Evolutionary conservation across 768 basidiomycete species (phyloP).

Genomic region (Cyathus striatus): DNA sequence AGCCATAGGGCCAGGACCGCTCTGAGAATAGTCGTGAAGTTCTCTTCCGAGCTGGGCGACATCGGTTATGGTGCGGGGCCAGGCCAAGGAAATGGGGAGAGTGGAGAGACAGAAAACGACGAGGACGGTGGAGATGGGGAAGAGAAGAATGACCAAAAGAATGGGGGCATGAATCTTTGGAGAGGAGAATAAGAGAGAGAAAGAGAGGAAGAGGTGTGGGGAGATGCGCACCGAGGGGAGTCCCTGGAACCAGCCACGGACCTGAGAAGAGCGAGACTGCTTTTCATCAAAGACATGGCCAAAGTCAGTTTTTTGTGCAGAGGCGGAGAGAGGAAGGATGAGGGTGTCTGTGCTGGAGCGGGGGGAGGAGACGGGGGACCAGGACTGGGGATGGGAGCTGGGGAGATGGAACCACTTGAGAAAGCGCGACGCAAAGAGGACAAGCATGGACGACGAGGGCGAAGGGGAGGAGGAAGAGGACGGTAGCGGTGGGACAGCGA

Average conservation of each 20-base stretch:
- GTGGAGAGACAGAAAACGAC: conserved; percentile 71
- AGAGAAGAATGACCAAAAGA: conserved; percentile 42
- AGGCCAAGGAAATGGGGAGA: conserved; percentile 69
- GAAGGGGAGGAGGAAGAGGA: conserved; percentile 7
- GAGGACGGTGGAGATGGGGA: conserved; percentile 65
- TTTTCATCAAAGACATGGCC: conserved; percentile 37
- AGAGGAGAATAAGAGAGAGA: conserved; percentile 6
- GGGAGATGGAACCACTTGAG: conserved; percentile 47
- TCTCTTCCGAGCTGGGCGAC: conserved; percentile 72
- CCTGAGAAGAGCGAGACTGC: conserved; percentile 15
- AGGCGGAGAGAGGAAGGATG: conserved; percentile 24
- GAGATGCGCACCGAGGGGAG: conserved; percentile 24
- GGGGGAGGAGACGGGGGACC: conserved; percentile 42
- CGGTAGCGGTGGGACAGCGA: conserved; percentile 12
- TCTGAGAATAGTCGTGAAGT: conserved; percentile 74
- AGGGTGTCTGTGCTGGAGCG: conserved; percentile 36
- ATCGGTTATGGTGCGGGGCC: conserved; percentile 74
- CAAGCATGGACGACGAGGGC: conserved; percentile 38
- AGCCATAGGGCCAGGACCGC: conserved; percentile 52
- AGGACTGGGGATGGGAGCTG: conserved; percentile 33
- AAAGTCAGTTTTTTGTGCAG: conserved; percentile 35
- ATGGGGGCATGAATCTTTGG: conserved; percentile 34
- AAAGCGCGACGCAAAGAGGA: conserved; percentile 43
- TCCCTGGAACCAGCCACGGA: conserved; percentile 17
- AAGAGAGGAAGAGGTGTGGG: conserved; percentile 5